Evolutionary conservation across 1,139 yeast genomes (phyloP).

Genomic region (Ogataea hybrid): DNA sequence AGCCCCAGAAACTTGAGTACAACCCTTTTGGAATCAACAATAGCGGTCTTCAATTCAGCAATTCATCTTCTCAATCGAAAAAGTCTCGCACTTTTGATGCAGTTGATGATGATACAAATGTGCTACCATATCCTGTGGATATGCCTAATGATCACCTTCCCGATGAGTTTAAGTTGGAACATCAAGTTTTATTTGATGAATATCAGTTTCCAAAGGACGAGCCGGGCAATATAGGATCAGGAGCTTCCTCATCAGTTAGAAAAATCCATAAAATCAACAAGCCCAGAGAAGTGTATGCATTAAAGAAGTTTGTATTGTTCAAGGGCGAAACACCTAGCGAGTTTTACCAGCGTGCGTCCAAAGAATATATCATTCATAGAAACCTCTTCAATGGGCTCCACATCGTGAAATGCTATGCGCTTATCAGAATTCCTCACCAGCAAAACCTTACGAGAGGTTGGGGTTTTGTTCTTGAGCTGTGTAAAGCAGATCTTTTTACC

Average conservation of each 20-base stretch:
- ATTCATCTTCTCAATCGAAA: not conserved
- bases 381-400: constrained; percentile 54
- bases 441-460: constrained; percentile 61
- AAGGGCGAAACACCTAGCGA: constrained; percentile 64
- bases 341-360: constrained; percentile 64
- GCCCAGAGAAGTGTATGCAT: constrained; percentile 43
- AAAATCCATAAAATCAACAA: constrained; percentile 25
- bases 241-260: constrained; percentile 68
- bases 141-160: constrained; percentile 70
- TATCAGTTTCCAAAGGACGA: constrained; percentile 50
- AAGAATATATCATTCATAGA: constrained; percentile 65
- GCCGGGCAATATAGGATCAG: constrained; percentile 59
- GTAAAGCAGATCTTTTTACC: constrained; percentile 56
- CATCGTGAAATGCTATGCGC: constrained; percentile 56
- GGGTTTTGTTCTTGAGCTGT: constrained; percentile 72
- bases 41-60: constrained; percentile 13
- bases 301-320: constrained; percentile 64
- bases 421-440: constrained; percentile 63
- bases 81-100: constrained; percentile 19
- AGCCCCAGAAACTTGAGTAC: constrained; percentile 27
- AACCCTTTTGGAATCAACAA: constrained; percentile 33
- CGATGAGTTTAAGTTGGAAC: constrained; percentile 47
- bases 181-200: constrained; percentile 54
- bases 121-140: constrained; percentile 62
- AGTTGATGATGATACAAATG: constrained; percentile 40